These are phyloP conservation scores for Pseudisothecium myosuroides DNA, from an alignment of 225 moss, liverwort and hornwort species.

Conservation along the genomic window DNA sequence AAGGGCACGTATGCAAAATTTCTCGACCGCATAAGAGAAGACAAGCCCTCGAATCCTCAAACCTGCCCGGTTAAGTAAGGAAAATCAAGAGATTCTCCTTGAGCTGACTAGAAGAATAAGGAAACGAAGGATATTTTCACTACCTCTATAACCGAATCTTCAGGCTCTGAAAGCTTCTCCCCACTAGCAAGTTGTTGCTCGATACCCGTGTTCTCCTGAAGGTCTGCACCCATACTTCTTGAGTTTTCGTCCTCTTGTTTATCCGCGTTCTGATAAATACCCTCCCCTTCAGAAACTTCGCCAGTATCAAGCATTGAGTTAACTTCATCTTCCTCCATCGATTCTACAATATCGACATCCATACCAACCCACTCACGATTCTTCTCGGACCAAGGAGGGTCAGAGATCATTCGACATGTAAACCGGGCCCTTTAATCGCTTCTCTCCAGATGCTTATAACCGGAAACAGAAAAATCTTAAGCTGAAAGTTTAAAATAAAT, in stretches of 20 bases:
- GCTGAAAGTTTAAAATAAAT: not conserved
- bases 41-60: not conserved
- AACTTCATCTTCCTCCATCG: not conserved
- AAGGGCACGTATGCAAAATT: not conserved
- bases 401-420: not conserved
- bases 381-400: not conserved
- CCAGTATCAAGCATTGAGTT: not conserved
- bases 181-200: not conserved
- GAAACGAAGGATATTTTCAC: not conserved
- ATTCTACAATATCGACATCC: constrained; percentile 11
- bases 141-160: constrained; percentile 4
- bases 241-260: not conserved
- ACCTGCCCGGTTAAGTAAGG: not conserved
- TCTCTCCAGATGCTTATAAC: not conserved
- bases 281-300: not conserved
- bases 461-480: not conserved
- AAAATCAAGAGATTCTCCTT: not conserved
- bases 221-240: not conserved
- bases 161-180: not conserved
- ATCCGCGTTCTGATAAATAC: not conserved
- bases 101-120: not conserved
- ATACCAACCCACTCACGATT: constrained; percentile 25
- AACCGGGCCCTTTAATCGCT: not conserved
- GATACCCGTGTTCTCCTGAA: not conserved
- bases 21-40: not conserved